Percentiles rank a stretch among this genome's conserved stretches.
phyloP scores from a whole-genome alignment of 345 rosid species.

The Euphorbia tirucalli region DNA sequence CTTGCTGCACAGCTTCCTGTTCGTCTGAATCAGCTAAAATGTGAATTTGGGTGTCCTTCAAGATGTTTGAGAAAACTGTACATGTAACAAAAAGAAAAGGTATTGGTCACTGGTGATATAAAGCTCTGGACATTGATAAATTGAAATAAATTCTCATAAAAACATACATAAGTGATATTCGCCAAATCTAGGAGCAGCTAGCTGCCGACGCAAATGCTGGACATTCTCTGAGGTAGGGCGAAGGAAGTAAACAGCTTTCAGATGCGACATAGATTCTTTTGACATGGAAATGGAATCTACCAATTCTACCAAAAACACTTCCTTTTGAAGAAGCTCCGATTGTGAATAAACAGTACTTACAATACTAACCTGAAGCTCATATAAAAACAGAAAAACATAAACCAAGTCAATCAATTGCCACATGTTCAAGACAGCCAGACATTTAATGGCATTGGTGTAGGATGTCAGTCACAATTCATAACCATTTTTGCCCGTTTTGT shows the following conservation, averaged over 20 bases:
- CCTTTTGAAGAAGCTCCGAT: conserved; percentile 92
- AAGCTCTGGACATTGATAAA: not conserved
- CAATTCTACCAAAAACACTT: conserved; percentile 88
- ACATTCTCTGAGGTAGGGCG: conserved; percentile 86
- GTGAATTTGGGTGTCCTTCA: conserved; percentile 98
- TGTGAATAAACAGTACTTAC: conserved; percentile 93
- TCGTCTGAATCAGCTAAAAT: conserved; percentile 96
- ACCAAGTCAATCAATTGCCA: not conserved
- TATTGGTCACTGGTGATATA: conserved; percentile 1
- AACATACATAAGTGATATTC: conserved; percentile 83
- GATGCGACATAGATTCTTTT: conserved; percentile 85
- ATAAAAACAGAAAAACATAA: not conserved
- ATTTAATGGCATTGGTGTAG: not conserved
- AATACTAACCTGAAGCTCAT: conserved; percentile 64
- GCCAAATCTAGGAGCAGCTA: conserved; percentile 82
- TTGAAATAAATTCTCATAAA: not conserved
- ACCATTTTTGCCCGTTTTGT: not conserved
- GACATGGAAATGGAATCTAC: conserved; percentile 82
- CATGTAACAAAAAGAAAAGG: not conserved
- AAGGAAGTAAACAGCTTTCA: conserved; percentile 87
- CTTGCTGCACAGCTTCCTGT: conserved; percentile 92
- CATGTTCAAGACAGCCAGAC: not conserved
- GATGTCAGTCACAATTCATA: not conserved
- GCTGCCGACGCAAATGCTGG: conserved; percentile 78
- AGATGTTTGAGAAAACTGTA: conserved; percentile 91